Conservation (phyloP, 345 rosid genomes). For the Garcia nutans region DNA sequence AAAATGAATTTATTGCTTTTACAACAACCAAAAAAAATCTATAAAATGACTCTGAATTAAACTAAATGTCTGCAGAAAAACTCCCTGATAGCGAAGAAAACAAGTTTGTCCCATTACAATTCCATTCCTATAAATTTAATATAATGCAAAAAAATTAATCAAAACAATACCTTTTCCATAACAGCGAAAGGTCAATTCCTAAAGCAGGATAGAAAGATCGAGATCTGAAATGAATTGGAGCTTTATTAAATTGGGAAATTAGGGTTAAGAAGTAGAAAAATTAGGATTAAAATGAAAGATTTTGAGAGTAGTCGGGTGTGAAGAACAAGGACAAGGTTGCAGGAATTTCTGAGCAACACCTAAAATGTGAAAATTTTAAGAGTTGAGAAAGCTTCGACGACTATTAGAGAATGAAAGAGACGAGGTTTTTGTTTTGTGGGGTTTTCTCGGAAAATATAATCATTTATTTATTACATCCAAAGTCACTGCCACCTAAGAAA, state of each 20-base stretch:
- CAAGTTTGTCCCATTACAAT: background rate
- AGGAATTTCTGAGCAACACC: background rate
- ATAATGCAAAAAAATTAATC: too few species aligned
- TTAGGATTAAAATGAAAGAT: background rate
- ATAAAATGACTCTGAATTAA: too few species aligned
- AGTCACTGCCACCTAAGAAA: too few species aligned
- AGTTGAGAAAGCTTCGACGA: background rate
- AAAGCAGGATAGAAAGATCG: background rate
- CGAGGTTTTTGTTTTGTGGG: background rate
- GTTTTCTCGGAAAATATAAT: background rate
- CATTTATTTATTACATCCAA: too few species aligned
- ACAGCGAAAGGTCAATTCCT: background rate
- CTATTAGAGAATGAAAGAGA: background rate
- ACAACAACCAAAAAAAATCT: background rate
- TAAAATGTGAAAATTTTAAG: background rate
- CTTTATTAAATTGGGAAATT: background rate
- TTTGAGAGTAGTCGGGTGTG: background rate
- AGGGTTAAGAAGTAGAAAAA: slow-evolving; percentile 8
- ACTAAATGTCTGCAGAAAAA: too few species aligned
- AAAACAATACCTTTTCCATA: slow-evolving; percentile 10
- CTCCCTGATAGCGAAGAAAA: background rate
- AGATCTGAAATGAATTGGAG: background rate
- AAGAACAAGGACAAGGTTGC: background rate
- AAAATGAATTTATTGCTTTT: background rate
- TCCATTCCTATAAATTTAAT: background rate